phyloP scores from a whole-genome alignment of 176 grass and related monocot genomes.

The Oryza australiensis region DNA sequence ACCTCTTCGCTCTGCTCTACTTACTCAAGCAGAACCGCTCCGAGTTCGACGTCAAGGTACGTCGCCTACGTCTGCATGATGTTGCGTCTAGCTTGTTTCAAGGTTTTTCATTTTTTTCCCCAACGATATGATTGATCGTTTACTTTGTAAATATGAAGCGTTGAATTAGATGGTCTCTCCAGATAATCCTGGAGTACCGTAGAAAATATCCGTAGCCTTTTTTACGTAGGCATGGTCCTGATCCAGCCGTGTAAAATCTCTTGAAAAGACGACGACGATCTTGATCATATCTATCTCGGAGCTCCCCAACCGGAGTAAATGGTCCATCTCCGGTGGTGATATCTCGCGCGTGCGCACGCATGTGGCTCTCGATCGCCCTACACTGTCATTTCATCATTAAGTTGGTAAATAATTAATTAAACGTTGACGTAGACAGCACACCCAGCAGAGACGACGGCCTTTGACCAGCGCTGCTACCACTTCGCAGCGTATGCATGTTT shows the following conservation, averaged over 20 bases:
- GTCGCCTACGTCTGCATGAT: too few relatives aligned
- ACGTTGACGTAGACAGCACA: conserved; percentile 18
- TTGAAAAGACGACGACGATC: neutral
- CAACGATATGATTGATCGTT: too few relatives aligned
- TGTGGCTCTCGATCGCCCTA: conserved; percentile 5
- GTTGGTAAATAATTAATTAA: neutral
- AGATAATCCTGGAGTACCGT: too few relatives aligned
- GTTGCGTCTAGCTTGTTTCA: neutral
- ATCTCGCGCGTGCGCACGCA: conserved; percentile 23
- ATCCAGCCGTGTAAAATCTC: neutral
- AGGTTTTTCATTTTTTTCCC: too few relatives aligned
- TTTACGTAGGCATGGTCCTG: neutral
- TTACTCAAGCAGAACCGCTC: conserved; percentile 80
- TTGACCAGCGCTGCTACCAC: conserved; percentile 18
- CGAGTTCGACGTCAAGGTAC: conserved; percentile 72
- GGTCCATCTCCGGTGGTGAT: neutral
- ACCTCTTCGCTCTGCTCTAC: conserved; percentile 78
- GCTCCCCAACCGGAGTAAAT: too few relatives aligned
- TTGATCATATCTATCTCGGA: neutral
- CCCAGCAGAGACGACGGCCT: neutral
- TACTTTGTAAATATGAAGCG: too few relatives aligned
- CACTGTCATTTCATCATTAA: conserved; percentile 19
- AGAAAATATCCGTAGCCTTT: too few relatives aligned
- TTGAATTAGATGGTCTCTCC: too few relatives aligned
- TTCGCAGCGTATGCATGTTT: neutral